phyloP scores from a whole-genome alignment of 495 filamentous ascomycete genomes.

The Aspergillus asperescens region DNA sequence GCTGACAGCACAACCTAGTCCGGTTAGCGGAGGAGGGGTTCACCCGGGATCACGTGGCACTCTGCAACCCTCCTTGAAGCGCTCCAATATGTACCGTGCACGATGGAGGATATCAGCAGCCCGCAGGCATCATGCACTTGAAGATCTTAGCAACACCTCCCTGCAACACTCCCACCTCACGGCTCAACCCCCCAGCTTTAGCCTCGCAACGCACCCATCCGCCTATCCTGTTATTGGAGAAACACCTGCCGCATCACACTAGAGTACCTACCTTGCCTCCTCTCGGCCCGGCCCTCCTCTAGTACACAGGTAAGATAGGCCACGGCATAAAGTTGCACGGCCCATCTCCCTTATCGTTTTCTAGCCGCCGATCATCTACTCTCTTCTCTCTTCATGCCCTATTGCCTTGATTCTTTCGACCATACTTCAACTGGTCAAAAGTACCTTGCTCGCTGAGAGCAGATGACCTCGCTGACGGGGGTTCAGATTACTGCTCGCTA shows the following conservation, averaged over 20 bases:
- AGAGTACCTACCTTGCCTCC: slow-evolving; percentile 10
- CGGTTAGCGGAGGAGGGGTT: slow-evolving; percentile 25
- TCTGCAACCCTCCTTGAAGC: slow-evolving; percentile 11
- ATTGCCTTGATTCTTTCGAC: neutral
- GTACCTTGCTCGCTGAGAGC: slow-evolving; percentile 2
- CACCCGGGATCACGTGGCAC: slow-evolving; percentile 26
- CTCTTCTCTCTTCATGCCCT: neutral
- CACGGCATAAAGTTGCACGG: slow-evolving; percentile 7
- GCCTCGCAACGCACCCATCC: slow-evolving; percentile 1
- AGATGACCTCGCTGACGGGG: slow-evolving; percentile 10
- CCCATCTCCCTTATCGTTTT: slow-evolving; percentile 5
- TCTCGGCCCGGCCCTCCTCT: slow-evolving; percentile 14
- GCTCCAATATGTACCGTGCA: neutral
- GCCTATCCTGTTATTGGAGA: slow-evolving; percentile 9
- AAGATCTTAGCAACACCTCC: neutral
- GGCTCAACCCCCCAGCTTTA: slow-evolving; percentile 2
- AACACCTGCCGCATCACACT: slow-evolving; percentile 2
- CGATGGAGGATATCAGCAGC: neutral
- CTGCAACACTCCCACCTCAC: neutral
- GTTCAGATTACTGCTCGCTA: neutral
- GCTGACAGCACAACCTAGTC: slow-evolving; percentile 13
- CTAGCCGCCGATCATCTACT: slow-evolving; percentile 8
- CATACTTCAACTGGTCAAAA: slow-evolving; percentile 2
- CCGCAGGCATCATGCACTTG: too few relatives aligned
- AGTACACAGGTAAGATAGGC: neutral